A percentile compares a stretch with the other conserved stretches of the same genome.
Conservation (phyloP, 345 rosid species). For the Ceriops decandra region DNA sequence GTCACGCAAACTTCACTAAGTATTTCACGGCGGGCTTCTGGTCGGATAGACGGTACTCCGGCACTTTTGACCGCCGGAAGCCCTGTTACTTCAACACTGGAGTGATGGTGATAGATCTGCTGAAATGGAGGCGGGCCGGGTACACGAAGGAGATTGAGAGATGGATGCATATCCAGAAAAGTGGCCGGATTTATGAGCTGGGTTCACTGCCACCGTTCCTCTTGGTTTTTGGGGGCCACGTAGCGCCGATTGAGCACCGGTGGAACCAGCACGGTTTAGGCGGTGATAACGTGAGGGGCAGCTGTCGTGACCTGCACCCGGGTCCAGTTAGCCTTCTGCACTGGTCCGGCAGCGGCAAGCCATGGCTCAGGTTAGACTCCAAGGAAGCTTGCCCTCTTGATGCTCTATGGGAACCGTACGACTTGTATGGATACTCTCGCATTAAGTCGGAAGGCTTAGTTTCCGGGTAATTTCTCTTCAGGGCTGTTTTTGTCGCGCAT, state of each 20-base stretch:
- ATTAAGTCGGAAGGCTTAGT: background rate
- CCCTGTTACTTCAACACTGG: conserved; percentile 93
- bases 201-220: conserved; percentile 93
- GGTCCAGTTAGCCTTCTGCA: conserved; percentile 94
- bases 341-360: conserved; percentile 99
- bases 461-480: conserved; percentile 28
- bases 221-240: conserved; percentile 76
- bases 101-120: conserved; percentile 95
- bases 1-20: conserved; percentile 91
- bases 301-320: conserved; percentile 82
- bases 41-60: conserved; percentile 46
- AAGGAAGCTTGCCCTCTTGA: conserved; percentile 79
- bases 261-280: conserved; percentile 99
- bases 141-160: conserved; percentile 76
- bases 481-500: conserved; percentile 11
- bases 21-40: conserved; percentile 81
- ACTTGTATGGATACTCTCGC: conserved; percentile 55
- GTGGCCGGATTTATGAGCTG: conserved; percentile 75
- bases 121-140: conserved; percentile 68
- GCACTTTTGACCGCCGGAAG: conserved; percentile 51
- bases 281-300: conserved; percentile 87
- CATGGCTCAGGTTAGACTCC: conserved; percentile 86
- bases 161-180: conserved; percentile 99
- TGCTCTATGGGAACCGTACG: conserved; percentile 80
- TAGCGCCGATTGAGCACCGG: conserved; percentile 88